Base-by-base conservation (phyloP, 179 eudicot genomes). In the Camellia oleifera region DNA sequence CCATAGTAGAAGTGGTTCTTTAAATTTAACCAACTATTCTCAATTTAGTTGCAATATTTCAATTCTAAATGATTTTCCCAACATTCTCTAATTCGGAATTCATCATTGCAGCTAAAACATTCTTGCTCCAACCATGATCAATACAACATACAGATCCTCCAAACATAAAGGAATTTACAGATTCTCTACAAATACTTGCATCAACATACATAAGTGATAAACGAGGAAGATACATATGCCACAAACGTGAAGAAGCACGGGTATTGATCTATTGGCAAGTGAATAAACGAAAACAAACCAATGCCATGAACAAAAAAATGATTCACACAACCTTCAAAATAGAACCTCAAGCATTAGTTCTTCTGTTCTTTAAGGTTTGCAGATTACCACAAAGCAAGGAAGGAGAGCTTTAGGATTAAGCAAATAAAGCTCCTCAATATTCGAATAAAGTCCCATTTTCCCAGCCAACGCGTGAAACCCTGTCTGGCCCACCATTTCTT, bases 401-500 rank as follows among this genome's bases (percentile, higher is more conserved):
- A 32, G 40, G 40, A 32, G 40, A 32, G 40, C 40, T 32, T 32
- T 91, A 53, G 92, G 92, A 85, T 88, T 91, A 57, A 93, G 91
- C 93, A 93, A 85, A 75, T 87, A 91, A 68, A 93, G 86, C 83
- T 93, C 97, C 85, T 93, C 97, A 23, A 91, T 90, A 72, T 88
- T 93, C 2, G 93, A 86, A 83, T 91, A 89, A 0, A 91, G 78
- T 26, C 97, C 97, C 1, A 91, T 90, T 82, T 91, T 91, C 26
- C 97, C 97, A 20, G 95, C 97, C 83, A 93, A 82, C 7, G 97
- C 90, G 85, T 93, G 95, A 48, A 91, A 93, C 83, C 95, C 97
- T 0, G 90, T 83, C 79, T 91, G 94, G 15, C 89, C 91, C 3
- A 86, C 87, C 65, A 93, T 85, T 75, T 93, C 97, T 74, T 90